phyloP scores from a whole-genome alignment of 768 basidiomycete genomes.

The Psilocybe cyanescens region DNA sequence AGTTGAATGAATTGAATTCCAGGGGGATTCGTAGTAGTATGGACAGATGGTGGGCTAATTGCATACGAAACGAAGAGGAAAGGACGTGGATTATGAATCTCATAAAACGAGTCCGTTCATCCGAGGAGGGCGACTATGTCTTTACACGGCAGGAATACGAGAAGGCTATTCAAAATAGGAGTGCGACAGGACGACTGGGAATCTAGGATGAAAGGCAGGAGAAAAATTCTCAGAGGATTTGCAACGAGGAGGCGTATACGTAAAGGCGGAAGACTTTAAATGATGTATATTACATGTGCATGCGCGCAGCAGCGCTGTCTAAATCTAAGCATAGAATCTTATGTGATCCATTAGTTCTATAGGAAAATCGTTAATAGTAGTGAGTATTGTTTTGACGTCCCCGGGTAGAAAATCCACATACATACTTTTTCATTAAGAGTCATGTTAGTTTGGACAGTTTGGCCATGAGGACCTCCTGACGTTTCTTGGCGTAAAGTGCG shows the following conservation, averaged over 20 bases:
- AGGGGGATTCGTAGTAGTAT: constrained; percentile 57
- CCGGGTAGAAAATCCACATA: neutral
- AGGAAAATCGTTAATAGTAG: neutral
- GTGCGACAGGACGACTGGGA: constrained; percentile 37
- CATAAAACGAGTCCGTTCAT: constrained; percentile 53
- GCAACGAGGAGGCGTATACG: constrained; percentile 12
- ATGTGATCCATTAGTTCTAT: neutral
- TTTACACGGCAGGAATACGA: constrained; percentile 67
- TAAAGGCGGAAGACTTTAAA: constrained; percentile 11
- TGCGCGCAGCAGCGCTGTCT: constrained; percentile 8
- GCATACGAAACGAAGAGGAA: constrained; percentile 64
- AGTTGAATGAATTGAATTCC: constrained; percentile 54
- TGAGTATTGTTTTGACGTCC: neutral
- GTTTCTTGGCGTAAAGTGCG: constrained; percentile 51
- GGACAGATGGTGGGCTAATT: constrained; percentile 82
- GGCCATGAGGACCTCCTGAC: constrained; percentile 48
- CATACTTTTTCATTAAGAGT: constrained; percentile 6
- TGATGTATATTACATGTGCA: constrained; percentile 18
- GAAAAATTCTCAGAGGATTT: constrained; percentile 11
- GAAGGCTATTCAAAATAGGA: constrained; percentile 45
- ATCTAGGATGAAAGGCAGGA: constrained; percentile 17
- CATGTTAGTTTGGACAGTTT: constrained; percentile 49
- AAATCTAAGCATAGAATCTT: constrained; percentile 18
- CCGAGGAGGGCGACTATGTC: constrained; percentile 36
- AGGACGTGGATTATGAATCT: constrained; percentile 55